Evolutionary conservation across 306 rosid genomes (phyloP), one percentile per base, ranked within the genome.

Genomic region (Trifolium fragiferum): DNA sequence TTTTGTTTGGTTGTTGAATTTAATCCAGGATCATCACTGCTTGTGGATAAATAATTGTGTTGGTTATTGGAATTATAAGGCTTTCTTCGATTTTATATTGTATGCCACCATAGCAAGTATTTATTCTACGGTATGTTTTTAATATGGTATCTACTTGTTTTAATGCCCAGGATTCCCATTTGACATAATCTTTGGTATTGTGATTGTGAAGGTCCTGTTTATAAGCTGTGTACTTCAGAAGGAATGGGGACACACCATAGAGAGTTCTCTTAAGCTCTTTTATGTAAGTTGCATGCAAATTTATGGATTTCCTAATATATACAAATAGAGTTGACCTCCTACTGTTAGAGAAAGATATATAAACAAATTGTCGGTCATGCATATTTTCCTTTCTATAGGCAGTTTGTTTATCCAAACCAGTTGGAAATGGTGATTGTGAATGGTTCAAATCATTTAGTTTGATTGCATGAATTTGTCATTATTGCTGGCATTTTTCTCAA

Each of bases 21-120:
- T 81, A 77, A 37, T 81, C 85, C 87, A 93, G 98, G 98, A 93
- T 80, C 98, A 93, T 86, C 98, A 93, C 73, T 91, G 98, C 81
- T 32, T 78, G 72, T 91, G 97, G 98, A 75, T 90, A 76, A 93
- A 91, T 84, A 93, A 93, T 76, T 93, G 98, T 71, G 89, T 93
- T 74, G 97, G 96, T 82, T 89, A 89, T 81, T 82, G 93, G 92
- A 93, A 93, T 87, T 91, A 93, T 60, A 93, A 93, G 82, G 89
- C 93, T 19, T 93, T 90, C 68, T 84, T 90, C 37, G 61, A 79
- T 30, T 92, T 91, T 63, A 58, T 85, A 63, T 70, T 83, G 8
- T 89, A 90, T 73, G 87, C 90, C 65, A 80, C 90, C 15, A 1
- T 82, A 16, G 87, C 83, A 81, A 81, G 88, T 84, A 73, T 88